phyloP scores from a whole-genome alignment of 208 protist species.

The Herpetomonas samuelpessoai region DNA sequence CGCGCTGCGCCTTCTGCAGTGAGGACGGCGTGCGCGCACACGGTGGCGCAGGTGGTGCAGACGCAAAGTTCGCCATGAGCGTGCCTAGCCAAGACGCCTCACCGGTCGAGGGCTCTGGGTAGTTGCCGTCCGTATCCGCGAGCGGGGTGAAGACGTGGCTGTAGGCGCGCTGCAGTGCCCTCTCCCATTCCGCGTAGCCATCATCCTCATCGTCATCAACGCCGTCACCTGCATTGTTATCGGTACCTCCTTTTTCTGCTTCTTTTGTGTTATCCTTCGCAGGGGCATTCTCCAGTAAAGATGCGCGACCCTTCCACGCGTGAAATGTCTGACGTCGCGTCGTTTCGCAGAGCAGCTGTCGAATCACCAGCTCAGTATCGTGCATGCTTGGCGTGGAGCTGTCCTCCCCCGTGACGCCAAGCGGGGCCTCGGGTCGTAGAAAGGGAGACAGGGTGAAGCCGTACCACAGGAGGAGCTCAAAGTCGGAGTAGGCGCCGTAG shows the following conservation, averaged over 20 bases:
- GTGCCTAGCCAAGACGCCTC: conserved; percentile 49
- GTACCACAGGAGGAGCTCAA: conserved; percentile 90
- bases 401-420: conserved; percentile 7
- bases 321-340: not conserved
- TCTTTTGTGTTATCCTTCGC: no score
- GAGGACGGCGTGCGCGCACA: not conserved
- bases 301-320: not conserved
- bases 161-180: conserved; percentile 44
- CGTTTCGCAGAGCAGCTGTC: conserved; percentile 1
- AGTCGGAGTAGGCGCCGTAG: conserved; percentile 87
- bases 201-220: conserved; percentile 1
- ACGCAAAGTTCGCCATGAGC: conserved; percentile 28
- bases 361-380: not conserved
- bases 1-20: not conserved
- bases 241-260: no score
- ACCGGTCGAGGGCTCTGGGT: conserved; percentile 14
- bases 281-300: not conserved
- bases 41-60: conserved; percentile 6
- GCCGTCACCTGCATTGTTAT: not conserved
- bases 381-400: not conserved
- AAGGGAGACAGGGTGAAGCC: conserved; percentile 78
- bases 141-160: conserved; percentile 56
- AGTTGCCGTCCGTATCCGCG: conserved; percentile 66
- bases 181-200: conserved; percentile 35
- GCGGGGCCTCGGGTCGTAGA: conserved; percentile 34